Conservation (phyloP, 129 eudicot species). For the Artemisia tridentata region DNA sequence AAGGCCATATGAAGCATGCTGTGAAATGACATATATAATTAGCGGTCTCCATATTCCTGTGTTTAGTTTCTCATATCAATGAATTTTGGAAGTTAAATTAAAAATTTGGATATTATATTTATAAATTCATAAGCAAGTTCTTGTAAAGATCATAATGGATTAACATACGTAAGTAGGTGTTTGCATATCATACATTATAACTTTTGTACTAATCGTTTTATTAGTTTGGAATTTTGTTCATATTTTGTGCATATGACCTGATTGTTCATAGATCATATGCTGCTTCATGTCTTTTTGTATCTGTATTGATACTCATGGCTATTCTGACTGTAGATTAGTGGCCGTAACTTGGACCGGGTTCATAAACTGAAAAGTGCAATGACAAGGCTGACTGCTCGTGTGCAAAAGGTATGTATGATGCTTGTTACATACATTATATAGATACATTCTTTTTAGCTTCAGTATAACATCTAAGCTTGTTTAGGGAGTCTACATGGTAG, state of each 20-base stretch:
- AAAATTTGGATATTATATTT: background rate
- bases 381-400: conserved; percentile 88
- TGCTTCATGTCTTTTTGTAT: background rate
- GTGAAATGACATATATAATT: background rate
- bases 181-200: background rate
- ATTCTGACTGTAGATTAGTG: conserved; percentile 57
- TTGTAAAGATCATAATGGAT: background rate
- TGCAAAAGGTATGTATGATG: conserved; percentile 64
- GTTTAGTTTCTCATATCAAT: background rate
- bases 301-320: background rate
- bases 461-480: background rate
- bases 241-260: background rate
- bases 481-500: too few relatives aligned
- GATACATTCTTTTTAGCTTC: background rate
- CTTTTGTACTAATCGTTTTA: background rate
- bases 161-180: background rate
- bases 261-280: background rate
- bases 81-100: background rate
- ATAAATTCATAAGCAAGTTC: background rate
- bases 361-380: conserved; percentile 86
- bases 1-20: background rate
- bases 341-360: conserved; percentile 84
- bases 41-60: background rate
- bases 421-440: background rate
- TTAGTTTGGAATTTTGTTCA: background rate